Evolutionary conservation across 2,329 filamentous ascomycete species (phyloP), one percentile per base, ranked within the genome.

Genomic region (Orbilia brochopaga): DNA sequence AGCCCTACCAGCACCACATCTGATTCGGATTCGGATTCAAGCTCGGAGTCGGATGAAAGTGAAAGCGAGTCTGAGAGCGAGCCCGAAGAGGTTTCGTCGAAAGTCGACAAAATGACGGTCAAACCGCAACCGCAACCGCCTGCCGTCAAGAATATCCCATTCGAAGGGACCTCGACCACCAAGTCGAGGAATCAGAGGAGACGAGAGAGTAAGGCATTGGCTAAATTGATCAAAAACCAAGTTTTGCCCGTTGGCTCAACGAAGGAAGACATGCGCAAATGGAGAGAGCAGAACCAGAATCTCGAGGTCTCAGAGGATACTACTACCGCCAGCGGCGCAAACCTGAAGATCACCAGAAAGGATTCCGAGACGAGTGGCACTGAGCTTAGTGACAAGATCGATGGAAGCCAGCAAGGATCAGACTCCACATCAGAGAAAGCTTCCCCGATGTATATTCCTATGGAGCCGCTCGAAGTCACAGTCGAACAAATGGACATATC

Each of bases 131-230:
- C 59, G 21, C 37, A 46, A 23, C 37, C 37, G 19, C 24, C 27
- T 30, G 30, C 46, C 2, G 7, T 48, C n/a, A 40, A 51, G 44
- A 60, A 42, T 17, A 40, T 42, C 8, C 66, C 66, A 1, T 70
- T 70, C 37, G 40, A 70, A 19, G 66, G 66, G 2, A 30, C 37
- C 7, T 56, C 66, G 21, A 70, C 48, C 21, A 70, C 66, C 2
- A 70, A 63, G 23, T 55, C 54, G n/a, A 53, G 66, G 44, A 70
- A 70, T n/a, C 59, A 70, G 17, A 64, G 66, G 42, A 48, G 66
- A 52, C 55, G 48, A 17, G 66, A 70, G 37, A 53, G 54, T 1
- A 70, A 64, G 46, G 54, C 59, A 35, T 51, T 70, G 30, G 51
- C 55, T 10, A 58, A 60, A 35, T 55, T 70, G 42, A 60, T 70